Conservation (phyloP, 139 green algal genomes). For the Closterium sp. region DNA sequence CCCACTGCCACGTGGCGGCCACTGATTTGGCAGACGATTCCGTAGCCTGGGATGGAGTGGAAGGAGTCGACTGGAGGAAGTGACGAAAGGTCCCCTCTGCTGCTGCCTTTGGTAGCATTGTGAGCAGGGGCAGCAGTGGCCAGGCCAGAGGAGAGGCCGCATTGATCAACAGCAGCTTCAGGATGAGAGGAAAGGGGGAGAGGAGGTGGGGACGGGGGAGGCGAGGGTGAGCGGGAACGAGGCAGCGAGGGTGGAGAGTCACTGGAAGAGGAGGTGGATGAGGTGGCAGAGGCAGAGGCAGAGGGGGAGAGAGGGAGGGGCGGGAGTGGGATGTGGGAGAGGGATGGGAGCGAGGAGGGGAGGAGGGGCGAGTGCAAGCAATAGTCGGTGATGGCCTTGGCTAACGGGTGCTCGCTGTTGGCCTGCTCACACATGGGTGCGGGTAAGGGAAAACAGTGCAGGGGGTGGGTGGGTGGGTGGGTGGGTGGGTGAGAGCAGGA, state of each 20-base stretch:
- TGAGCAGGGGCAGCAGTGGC: not conserved
- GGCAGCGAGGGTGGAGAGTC: not conserved
- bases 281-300: not conserved
- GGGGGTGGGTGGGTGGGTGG: too few relatives aligned
- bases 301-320: not conserved
- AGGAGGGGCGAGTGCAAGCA: not conserved
- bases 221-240: not conserved
- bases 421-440: too few relatives aligned
- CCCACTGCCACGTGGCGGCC: not conserved
- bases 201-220: not conserved
- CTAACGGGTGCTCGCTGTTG: constrained; percentile 88
- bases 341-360: not conserved
- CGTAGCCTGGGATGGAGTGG: not conserved
- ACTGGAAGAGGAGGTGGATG: not conserved
- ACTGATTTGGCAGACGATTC: not conserved
- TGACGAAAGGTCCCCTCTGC: not conserved
- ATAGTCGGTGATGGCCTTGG: constrained; percentile 68
- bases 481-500: too few relatives aligned
- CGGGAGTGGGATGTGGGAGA: not conserved
- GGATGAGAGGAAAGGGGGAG: not conserved
- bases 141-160: not conserved
- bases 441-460: too few relatives aligned
- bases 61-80: not conserved
- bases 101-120: not conserved
- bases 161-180: not conserved